Evolutionary conservation across 306 rosid species (phyloP).

Genomic region (Gillenia trifoliata): DNA sequence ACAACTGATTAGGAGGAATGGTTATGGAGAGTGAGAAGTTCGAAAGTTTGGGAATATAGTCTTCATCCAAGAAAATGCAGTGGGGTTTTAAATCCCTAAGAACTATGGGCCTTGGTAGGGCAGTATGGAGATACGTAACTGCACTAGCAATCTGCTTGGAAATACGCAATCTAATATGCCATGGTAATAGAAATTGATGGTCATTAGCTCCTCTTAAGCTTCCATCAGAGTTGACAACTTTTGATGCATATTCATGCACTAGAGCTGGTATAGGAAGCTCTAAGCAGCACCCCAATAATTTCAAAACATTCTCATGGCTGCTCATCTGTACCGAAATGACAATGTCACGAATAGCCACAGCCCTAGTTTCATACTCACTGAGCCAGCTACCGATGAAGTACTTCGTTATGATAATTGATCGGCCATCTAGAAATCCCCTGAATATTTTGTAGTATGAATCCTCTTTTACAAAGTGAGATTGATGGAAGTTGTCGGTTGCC

Average conservation of each 20-base stretch:
- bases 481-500: background rate
- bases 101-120: background rate
- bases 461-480: background rate
- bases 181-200: background rate
- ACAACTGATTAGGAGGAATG: background rate
- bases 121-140: background rate
- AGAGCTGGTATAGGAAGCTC: background rate
- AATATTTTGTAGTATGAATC: background rate
- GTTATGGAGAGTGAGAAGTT: background rate
- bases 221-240: background rate
- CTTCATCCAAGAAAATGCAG: background rate
- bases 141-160: background rate
- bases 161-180: background rate
- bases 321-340: background rate
- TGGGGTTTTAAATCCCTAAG: background rate
- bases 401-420: background rate
- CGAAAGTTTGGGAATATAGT: background rate
- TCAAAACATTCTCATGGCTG: constrained; percentile 1
- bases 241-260: background rate
- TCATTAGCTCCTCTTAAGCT: too few species aligned
- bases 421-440: background rate
- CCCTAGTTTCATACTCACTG: background rate
- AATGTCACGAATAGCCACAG: background rate
- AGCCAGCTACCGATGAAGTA: background rate
- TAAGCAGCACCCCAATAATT: background rate